Percentiles rank a stretch among this genome's conserved stretches.
phyloP scores from a whole-genome alignment of 2,329 filamentous ascomycete genomes.

The Cercospora janseana region DNA sequence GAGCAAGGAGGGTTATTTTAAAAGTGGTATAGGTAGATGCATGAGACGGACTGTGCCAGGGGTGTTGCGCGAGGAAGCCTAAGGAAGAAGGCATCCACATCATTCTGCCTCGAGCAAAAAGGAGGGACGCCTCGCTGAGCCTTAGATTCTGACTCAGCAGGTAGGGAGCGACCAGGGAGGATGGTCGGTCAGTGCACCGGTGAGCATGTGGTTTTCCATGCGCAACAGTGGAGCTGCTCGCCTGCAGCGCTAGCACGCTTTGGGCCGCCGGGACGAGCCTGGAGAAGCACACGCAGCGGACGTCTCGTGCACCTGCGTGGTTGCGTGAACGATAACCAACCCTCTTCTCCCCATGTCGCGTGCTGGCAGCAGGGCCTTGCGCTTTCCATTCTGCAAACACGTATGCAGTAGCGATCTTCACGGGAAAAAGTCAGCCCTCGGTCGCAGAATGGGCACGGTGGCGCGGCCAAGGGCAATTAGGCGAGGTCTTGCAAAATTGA shows the following conservation, averaged over 20 bases:
- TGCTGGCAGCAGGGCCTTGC: not conserved
- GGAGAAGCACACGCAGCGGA: constrained; percentile 1
- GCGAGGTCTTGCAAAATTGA: constrained; percentile 11
- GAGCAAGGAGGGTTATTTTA: too few relatives aligned
- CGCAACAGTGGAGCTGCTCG: constrained; percentile 1
- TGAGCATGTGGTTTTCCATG: not conserved
- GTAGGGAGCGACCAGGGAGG: not conserved
- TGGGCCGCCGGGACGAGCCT: not conserved
- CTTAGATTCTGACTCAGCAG: constrained; percentile 18
- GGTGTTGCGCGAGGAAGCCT: too few relatives aligned
- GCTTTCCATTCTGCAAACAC: not conserved
- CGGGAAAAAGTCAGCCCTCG: constrained; percentile 1
- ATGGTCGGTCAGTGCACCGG: constrained; percentile 17
- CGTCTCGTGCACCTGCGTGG: not conserved
- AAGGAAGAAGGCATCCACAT: not conserved
- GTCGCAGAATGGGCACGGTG: constrained; percentile 5
- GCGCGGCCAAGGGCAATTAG: constrained; percentile 11
- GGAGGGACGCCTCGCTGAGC: constrained; percentile 12
- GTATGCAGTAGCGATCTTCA: constrained; percentile 10
- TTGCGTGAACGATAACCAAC: not conserved
- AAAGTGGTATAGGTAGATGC: too few relatives aligned
- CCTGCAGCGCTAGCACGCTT: not conserved
- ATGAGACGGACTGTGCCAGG: too few relatives aligned
- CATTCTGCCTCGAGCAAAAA: too few relatives aligned
- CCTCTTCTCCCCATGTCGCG: not conserved